Percentiles rank a stretch among this genome's conserved stretches.
These are phyloP conservation scores for Diutina sp. DNA, from an alignment of 1,139 yeast species.

Conservation along the genomic window DNA sequence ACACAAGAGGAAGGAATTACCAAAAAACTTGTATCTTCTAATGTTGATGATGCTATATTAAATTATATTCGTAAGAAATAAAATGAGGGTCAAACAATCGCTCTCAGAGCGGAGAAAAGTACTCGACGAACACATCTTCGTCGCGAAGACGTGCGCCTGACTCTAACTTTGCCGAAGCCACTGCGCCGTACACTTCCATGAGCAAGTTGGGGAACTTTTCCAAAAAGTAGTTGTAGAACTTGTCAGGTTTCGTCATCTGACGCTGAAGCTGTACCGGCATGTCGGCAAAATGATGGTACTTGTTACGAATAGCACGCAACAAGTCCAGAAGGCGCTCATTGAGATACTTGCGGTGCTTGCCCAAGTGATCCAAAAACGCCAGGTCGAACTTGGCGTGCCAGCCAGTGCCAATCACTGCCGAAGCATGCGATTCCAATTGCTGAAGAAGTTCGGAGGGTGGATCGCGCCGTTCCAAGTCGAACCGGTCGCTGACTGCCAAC, in stretches of 20 bases:
- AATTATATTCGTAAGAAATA: neutral
- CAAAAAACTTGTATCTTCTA: too few relatives aligned
- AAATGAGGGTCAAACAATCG: neutral
- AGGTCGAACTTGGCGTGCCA: conserved; percentile 73
- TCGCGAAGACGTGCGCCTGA: conserved; percentile 20
- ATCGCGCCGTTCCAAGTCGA: conserved; percentile 78
- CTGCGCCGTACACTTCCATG: conserved; percentile 62
- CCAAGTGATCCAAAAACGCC: conserved; percentile 67
- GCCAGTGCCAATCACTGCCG: conserved; percentile 38
- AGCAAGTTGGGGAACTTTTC: conserved; percentile 64
- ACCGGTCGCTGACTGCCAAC: conserved; percentile 78
- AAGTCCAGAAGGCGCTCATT: conserved; percentile 71
- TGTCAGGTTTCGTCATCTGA: conserved; percentile 73
- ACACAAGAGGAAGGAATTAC: too few relatives aligned
- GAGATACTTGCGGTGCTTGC: conserved; percentile 82
- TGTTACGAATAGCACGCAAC: conserved; percentile 80
- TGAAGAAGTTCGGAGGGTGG: conserved; percentile 64
- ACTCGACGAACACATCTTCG: conserved; percentile 50
- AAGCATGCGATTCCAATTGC: conserved; percentile 45
- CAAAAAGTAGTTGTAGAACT: conserved; percentile 68
- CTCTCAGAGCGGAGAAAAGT: conserved; percentile 14
- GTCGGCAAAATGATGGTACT: conserved; percentile 88
- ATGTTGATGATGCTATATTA: neutral
- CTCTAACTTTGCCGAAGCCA: conserved; percentile 25
- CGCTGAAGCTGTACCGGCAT: conserved; percentile 50